Evolutionary conservation across 2,329 filamentous ascomycete species (phyloP).

Genomic region (Alternaria metachromatica): DNA sequence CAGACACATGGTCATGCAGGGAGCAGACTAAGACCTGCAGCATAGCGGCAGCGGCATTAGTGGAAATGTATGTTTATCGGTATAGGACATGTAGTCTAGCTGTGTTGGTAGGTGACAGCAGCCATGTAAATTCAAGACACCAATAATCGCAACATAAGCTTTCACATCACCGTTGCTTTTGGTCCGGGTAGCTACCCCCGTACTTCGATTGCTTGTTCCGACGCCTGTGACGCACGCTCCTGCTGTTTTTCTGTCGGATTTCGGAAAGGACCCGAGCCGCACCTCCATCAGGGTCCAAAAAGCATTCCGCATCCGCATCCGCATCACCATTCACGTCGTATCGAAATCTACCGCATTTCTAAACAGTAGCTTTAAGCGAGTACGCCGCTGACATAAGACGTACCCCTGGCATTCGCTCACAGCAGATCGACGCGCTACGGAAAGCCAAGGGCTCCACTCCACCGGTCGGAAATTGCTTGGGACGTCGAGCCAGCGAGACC

Average conservation of each 20-base stretch:
- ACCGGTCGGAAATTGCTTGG: slow-evolving; percentile 1
- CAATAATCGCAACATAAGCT: not conserved
- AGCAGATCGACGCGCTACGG: slow-evolving; percentile 2
- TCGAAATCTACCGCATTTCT: not conserved
- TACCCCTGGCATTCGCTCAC: not conserved
- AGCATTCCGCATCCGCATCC: not conserved
- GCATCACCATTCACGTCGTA: not conserved
- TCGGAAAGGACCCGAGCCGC: not conserved
- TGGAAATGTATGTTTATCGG: not conserved
- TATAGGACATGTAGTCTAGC: too few relatives aligned
- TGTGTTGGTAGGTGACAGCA: not conserved
- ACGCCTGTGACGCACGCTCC: not conserved
- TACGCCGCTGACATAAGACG: slow-evolving; percentile 6
- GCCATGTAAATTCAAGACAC: not conserved
- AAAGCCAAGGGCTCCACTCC: slow-evolving; percentile 4
- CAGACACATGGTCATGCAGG: slow-evolving; percentile 27
- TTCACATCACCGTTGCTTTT: not conserved
- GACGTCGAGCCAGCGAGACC: not conserved
- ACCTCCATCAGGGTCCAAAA: not conserved
- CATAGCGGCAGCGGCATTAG: not conserved
- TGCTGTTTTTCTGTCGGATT: not conserved
- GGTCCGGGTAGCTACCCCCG: not conserved
- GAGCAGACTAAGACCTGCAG: slow-evolving; percentile 34
- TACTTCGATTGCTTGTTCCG: not conserved
- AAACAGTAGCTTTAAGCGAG: not conserved